Evolutionary conservation across 495 filamentous ascomycete species (phyloP).

Genomic region (Aspergillus mulundensis): DNA sequence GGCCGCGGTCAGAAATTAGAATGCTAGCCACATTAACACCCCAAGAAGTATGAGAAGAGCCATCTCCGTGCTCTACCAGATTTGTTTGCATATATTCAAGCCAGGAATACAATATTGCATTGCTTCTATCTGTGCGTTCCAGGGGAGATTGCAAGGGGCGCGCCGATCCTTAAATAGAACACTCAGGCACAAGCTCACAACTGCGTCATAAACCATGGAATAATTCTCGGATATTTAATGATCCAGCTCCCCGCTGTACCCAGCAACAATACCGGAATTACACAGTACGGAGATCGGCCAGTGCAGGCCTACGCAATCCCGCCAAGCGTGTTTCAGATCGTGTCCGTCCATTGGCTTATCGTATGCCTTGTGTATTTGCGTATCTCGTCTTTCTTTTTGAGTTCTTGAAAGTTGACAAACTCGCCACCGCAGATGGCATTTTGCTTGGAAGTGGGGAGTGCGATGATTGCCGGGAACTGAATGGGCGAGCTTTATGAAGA

Average conservation of each 20-base stretch:
- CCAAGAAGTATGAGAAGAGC: not conserved
- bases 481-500: conserved; percentile 6
- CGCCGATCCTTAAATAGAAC: not conserved
- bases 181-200: not conserved
- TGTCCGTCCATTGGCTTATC: conserved; percentile 14
- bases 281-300: conserved; percentile 16
- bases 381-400: not conserved
- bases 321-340: conserved; percentile 26
- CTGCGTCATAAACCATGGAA: not conserved
- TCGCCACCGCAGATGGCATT: conserved; percentile 22
- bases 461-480: not conserved
- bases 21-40: not conserved
- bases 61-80: no score
- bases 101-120: not conserved
- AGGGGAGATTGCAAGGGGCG: not conserved
- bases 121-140: not conserved
- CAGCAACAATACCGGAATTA: not conserved
- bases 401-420: not conserved
- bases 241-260: no score
- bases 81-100: not conserved
- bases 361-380: not conserved
- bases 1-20: not conserved
- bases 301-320: conserved; percentile 13
- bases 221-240: not conserved
- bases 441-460: conserved; percentile 9